Evolutionary conservation across 305 asterid genomes (phyloP), one percentile per base, ranked within the genome.

Genomic region (Stenogyne calaminthoides): DNA sequence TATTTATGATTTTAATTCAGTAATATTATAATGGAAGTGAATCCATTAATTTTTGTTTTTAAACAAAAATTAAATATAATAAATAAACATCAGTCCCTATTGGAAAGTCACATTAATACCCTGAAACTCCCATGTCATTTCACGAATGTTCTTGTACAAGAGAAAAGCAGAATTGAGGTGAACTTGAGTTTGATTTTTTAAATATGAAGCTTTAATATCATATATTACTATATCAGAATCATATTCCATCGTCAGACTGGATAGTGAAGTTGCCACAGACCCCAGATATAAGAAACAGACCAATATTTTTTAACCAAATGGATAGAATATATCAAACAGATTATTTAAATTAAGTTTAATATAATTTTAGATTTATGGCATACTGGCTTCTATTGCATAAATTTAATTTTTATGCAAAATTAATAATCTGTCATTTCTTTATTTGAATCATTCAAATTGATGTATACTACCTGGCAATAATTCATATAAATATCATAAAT

Each of bases 141-240:
- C 15, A 11, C 36, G 16, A 72, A 1, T 72, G 64, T 73, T 61
- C 8, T 25, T 37, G 9, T 49, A 22, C 54, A 34, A 11, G 14
- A 57, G 6, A 20, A 40, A 73, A 7, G 60, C 16, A 60, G n/a
- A 47, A 51, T 52, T 60, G 75, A 75, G 75, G 75, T 69, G 66
- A 61, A 63, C 8, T 70, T 62, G 11, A 70, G 32, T 76, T 76
- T 54, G 55, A 68, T 76, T 20, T 52, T 54, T 19, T 46, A 3
- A 7, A 2, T 54, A 15, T 0, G 18, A 51, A 15, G 14, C 0
- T 2, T 46, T 20, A 3, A 63, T 67, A 70, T 76, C 16, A 71
- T 63, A 63, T 15, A 70, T 76, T 70, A 47, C 46, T 55, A 46
- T 72, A 16, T 58, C 22, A 60, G 82, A 78, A 78, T 78, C 79